Evolutionary conservation across 208 protist genomes (phyloP), one percentile per base, ranked within the genome.

Genomic region (Crithidia acanthocephali): DNA sequence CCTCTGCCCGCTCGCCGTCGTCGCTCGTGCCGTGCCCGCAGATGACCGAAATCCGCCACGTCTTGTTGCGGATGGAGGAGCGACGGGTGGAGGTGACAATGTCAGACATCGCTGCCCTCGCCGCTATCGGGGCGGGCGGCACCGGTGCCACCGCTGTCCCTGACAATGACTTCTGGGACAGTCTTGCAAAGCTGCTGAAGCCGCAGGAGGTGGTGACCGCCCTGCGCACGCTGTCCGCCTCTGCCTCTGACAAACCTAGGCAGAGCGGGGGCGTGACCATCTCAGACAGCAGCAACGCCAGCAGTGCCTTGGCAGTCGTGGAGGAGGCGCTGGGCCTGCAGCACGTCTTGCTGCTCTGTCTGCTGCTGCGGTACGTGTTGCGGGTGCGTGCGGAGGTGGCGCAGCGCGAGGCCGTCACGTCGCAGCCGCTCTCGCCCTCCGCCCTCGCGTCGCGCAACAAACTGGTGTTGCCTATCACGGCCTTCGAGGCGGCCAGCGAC

Each of bases 61-160:
- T 88, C 16, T 40, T 77, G 74, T 25, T 74, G 55, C 84, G 84
- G 25, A 89, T 89, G 80, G 68, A 77, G 72, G 72, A 81, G 58
- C 73, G 72, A 20, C 55, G 57, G 5, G 48, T 74, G 48, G 65
- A 64, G 50, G 55, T 82, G 67, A 75, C 63, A 25, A 72, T 81
- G 69, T 30, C 72, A 2, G 74, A 79, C 57, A 57, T 79, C 28
- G 73, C 78, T 2, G 72, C 73, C 15, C 23, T 83, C 32, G 78
- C 73, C 23, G 61, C 56, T 20, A 67, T 83, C n/a, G 73, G 72
- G 13, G 57, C 61, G 0, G 56, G 37, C 13, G 72, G 68, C 7
- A 27, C 53, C 16, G 56, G 58, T 27, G 25, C 70, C 28, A 59
- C 59, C 22, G 44, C 67, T 20, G 56, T 68, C 15, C 59, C 66